Evolutionary conservation across 2,329 filamentous ascomycete genomes (phyloP).

Genomic region (Capronia americana): DNA sequence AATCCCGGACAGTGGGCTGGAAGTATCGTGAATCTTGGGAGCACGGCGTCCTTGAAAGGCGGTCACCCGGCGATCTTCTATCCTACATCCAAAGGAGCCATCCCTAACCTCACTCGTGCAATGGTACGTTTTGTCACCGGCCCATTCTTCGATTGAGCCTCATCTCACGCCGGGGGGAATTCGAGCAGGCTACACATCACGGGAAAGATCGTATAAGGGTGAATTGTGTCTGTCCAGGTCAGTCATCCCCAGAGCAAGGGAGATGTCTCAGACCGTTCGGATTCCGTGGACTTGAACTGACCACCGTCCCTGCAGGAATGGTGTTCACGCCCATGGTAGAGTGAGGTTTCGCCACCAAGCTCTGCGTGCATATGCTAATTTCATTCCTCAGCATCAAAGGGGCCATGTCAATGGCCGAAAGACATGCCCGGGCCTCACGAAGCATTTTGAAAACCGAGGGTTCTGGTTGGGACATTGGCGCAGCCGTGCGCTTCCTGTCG

Average conservation of each 20-base stretch:
- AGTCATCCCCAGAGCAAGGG: conserved; percentile 1
- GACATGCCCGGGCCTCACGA: conserved; percentile 56
- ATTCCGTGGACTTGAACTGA: background rate
- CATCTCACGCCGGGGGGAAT: background rate
- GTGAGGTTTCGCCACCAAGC: conserved; percentile 2
- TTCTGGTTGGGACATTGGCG: conserved; percentile 60
- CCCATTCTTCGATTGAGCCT: background rate
- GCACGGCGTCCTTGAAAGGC: conserved; percentile 63
- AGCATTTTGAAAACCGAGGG: conserved; percentile 61
- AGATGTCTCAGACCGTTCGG: background rate
- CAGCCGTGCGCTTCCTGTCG: conserved; percentile 58
- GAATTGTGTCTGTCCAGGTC: conserved; percentile 64
- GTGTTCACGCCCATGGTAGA: conserved; percentile 61
- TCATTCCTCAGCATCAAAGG: conserved; percentile 45
- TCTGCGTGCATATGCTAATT: background rate
- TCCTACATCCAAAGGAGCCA: conserved; percentile 60
- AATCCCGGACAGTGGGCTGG: conserved; percentile 53
- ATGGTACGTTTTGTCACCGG: conserved; percentile 46
- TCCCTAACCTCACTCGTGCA: conserved; percentile 63
- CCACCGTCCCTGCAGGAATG: conserved; percentile 9
- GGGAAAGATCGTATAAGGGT: conserved; percentile 58
- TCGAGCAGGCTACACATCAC: conserved; percentile 55
- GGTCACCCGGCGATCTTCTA: conserved; percentile 61
- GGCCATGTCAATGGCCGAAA: conserved; percentile 58
- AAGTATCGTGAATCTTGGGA: conserved; percentile 66